Evolutionary conservation across 1,139 yeast genomes (phyloP).

Genomic region (Debaryomyces psychrophilus): DNA sequence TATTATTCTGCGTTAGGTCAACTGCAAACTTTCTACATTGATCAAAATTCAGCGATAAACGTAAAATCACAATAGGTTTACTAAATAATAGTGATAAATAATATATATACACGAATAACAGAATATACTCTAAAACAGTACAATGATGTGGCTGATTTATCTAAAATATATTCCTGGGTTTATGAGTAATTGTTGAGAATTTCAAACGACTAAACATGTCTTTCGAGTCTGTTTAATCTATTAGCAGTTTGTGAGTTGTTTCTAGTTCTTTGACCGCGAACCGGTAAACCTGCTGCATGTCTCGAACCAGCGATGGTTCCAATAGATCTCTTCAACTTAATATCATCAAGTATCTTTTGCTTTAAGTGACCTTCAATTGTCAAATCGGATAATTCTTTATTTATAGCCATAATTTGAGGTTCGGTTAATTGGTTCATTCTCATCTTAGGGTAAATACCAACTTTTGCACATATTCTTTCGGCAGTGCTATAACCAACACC

Average conservation of each 20-base stretch:
- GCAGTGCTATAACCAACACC: slow-evolving; percentile 86
- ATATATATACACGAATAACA: neutral
- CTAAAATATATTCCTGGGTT: neutral
- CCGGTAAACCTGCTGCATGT: slow-evolving; percentile 88
- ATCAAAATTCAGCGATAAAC: no score
- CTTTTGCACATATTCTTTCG: slow-evolving; percentile 75
- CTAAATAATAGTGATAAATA: neutral
- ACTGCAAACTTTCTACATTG: no score
- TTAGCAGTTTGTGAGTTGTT: slow-evolving; percentile 89
- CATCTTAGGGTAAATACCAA: slow-evolving; percentile 91
- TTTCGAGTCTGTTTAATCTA: slow-evolving; percentile 76
- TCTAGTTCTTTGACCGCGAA: slow-evolving; percentile 91
- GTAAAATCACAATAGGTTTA: neutral
- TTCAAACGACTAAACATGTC: slow-evolving; percentile 30
- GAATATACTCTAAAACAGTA: neutral
- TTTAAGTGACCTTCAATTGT: slow-evolving; percentile 85
- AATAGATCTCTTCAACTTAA: slow-evolving; percentile 74
- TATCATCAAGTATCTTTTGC: slow-evolving; percentile 77
- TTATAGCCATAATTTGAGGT: slow-evolving; percentile 80
- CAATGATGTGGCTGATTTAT: no score
- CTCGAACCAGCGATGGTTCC: slow-evolving; percentile 90
- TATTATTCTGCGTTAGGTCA: no score
- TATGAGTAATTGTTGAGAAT: neutral
- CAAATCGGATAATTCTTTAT: slow-evolving; percentile 83
- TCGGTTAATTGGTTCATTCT: slow-evolving; percentile 91